Percentiles rank a stretch among this genome's conserved stretches.
phyloP scores from a whole-genome alignment of 331 rosid species.

The Spiraea crenata region DNA sequence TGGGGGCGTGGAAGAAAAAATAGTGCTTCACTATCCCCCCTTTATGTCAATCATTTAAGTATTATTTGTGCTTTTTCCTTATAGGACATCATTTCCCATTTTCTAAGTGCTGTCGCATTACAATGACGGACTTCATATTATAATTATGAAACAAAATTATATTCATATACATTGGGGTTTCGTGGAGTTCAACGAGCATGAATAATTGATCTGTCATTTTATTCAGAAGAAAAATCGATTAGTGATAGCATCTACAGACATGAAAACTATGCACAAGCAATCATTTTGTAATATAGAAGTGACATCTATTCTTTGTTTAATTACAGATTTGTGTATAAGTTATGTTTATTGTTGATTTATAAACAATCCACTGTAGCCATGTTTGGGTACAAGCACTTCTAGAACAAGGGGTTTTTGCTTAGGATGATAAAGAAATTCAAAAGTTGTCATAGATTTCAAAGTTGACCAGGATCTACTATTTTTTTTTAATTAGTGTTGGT shows the following conservation, averaged over 20 bases:
- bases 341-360: background rate
- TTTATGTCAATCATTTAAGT: conserved; percentile 34
- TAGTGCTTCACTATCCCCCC: conserved; percentile 1
- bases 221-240: conserved; percentile 6
- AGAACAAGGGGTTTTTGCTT: conserved; percentile 9
- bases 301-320: background rate
- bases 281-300: background rate
- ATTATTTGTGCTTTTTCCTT: conserved; percentile 8
- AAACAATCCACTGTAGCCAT: background rate
- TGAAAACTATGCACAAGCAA: background rate
- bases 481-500: background rate
- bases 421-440: conserved; percentile 1
- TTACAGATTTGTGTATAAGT: background rate
- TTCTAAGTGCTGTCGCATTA: conserved; percentile 27
- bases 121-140: conserved; percentile 17
- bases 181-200: conserved; percentile 11
- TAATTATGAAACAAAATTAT: conserved; percentile 1
- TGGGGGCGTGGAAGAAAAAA: conserved; percentile 17
- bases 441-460: conserved; percentile 32
- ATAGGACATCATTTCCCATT: conserved; percentile 26
- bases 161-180: conserved; percentile 4
- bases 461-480: conserved; percentile 24
- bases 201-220: conserved; percentile 7
- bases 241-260: conserved; percentile 11
- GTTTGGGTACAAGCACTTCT: background rate